Percentiles rank a stretch among this genome's conserved stretches.
These are phyloP conservation scores for Stellera chamaejasme DNA, from an alignment of 345 rosid genomes.

Conservation along the genomic window DNA sequence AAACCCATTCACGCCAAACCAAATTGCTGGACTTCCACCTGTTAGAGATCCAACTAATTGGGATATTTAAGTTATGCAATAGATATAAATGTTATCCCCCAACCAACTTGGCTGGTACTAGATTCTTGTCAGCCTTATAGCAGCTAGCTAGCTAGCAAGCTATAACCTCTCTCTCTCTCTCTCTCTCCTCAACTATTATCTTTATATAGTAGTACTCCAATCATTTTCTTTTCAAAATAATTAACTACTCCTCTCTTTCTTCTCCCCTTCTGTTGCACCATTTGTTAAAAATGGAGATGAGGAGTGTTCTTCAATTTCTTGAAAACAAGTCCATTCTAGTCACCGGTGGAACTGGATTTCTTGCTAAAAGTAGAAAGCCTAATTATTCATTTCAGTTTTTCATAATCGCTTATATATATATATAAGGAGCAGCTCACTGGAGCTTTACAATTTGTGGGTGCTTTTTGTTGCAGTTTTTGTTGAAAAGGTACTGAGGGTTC, in stretches of 20 bases:
- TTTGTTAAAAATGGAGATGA: constrained; percentile 39
- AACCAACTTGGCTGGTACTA: constrained; percentile 17
- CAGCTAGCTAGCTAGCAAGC: too few relatives aligned
- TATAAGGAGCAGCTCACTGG: not conserved
- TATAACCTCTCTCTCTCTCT: not conserved
- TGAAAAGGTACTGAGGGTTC: constrained; percentile 78
- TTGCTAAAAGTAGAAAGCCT: constrained; percentile 52
- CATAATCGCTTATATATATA: not conserved
- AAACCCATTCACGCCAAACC: too few relatives aligned
- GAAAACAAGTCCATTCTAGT: constrained; percentile 46
- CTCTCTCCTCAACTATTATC: too few relatives aligned
- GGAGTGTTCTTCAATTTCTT: constrained; percentile 42
- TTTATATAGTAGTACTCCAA: too few relatives aligned
- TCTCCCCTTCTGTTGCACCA: not conserved
- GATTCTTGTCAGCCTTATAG: too few relatives aligned
- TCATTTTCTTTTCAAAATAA: too few relatives aligned
- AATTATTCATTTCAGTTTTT: too few relatives aligned
- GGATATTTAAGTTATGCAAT: too few relatives aligned
- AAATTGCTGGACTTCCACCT: too few relatives aligned
- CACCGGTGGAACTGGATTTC: constrained; percentile 59
- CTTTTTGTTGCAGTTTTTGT: constrained; percentile 39
- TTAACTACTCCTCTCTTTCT: not conserved
- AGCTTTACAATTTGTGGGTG: too few relatives aligned
- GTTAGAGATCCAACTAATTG: too few relatives aligned
- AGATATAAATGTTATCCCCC: not conserved